These are phyloP conservation scores for Cephaloascus albidus DNA, from an alignment of 805 yeast genomes.

Conservation along the genomic window DNA sequence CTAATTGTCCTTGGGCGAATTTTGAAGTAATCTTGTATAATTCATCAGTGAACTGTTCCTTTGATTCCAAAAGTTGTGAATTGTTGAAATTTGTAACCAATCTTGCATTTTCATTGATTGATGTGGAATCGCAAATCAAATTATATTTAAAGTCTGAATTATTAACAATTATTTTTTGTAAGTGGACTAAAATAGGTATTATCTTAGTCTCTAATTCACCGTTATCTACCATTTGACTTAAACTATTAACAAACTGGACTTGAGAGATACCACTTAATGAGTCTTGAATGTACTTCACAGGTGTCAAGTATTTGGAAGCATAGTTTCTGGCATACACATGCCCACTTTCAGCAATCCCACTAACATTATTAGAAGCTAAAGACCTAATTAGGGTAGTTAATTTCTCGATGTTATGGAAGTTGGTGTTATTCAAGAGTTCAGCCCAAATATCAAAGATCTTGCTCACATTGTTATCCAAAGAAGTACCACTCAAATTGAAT, in stretches of 20 bases:
- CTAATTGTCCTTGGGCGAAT: background rate
- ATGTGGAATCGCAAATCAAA: constrained; percentile 47
- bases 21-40: background rate
- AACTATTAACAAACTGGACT: constrained; percentile 54
- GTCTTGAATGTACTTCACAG: constrained; percentile 54
- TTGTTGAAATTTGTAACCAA: constrained; percentile 19
- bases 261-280: constrained; percentile 68
- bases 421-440: constrained; percentile 61
- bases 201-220: constrained; percentile 46
- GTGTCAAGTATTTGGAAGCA: constrained; percentile 56
- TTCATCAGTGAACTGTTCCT: background rate
- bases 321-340: constrained; percentile 71
- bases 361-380: constrained; percentile 66
- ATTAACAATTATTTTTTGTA: constrained; percentile 34
- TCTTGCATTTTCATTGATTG: constrained; percentile 23
- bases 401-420: constrained; percentile 59
- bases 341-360: constrained; percentile 79
- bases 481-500: constrained; percentile 56
- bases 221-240: constrained; percentile 41
- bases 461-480: constrained; percentile 54
- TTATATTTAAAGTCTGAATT: constrained; percentile 39
- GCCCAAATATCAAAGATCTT: constrained; percentile 58
- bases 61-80: background rate
- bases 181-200: constrained; percentile 52
- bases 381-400: constrained; percentile 65